Evolutionary conservation across 208 protist genomes (phyloP), one percentile per base, ranked within the genome.

Genomic region (Angomonas ambiguus): DNA sequence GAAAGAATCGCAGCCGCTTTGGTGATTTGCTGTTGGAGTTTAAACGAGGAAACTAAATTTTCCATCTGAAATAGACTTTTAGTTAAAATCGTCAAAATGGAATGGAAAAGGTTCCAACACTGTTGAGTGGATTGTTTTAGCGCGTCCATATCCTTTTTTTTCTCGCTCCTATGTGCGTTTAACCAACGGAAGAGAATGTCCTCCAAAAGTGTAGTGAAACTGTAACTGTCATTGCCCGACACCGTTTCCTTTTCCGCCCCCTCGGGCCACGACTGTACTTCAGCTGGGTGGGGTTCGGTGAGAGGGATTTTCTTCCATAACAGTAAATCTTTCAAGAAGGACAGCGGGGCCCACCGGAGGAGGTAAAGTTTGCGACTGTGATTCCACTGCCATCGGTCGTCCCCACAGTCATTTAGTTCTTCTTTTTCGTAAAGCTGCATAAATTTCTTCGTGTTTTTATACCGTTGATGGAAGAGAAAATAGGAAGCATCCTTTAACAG

Each of bases 131-230:
- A 45, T n/a, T 45, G 38, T n/a, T 16, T 45, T 8, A 8, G 38
- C 38, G 8, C 11, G 16, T 45, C 16, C 38, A n/a, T 45, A 45
- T 45, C 16, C 38, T 45, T 45, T n/a, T 45, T 45, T 45, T 45
- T 16, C 8, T 80, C 68, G 66, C 75, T 77, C 28, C 57, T 34
- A 6, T 18, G 38, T n/a, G 67, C 8, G 11, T 45, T 16, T 16
- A 45, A 16, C 11, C 8, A n/a, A 45, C 11, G 8, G 38, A 16
- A n/a, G 11, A 45, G 38, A 8, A 45, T 45, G 38, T 8, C 16
- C 38, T 45, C 38, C 38, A 45, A 45, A n/a, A 45, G 16, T n/a
- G n/a, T n/a, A n/a, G n/a, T n/a, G n/a, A n/a, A n/a, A n/a, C n/a
- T n/a, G n/a, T n/a, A n/a, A n/a, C n/a, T n/a, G n/a, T n/a, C n/a